phyloP scores from a whole-genome alignment of 208 protist species.

The Phytomonas serpens region DNA sequence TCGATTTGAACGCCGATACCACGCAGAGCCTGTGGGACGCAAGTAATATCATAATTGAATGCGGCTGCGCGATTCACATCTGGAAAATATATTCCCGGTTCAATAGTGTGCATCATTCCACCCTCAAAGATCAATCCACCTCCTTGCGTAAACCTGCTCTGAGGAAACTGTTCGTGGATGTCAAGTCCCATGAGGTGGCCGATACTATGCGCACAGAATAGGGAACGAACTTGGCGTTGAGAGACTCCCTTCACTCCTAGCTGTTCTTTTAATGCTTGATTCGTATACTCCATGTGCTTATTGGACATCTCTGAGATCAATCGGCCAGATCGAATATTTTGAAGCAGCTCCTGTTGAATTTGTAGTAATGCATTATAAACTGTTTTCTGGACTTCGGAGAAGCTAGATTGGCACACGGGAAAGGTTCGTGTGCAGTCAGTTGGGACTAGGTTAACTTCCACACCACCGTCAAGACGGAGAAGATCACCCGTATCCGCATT shows the following conservation, averaged over 20 bases:
- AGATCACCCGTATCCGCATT: slow-evolving; percentile 9
- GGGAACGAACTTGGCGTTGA: slow-evolving; percentile 17
- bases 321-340: slow-evolving; percentile 17
- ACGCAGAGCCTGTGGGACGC: slow-evolving; percentile 15
- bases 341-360: slow-evolving; percentile 33
- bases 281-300: slow-evolving; percentile 26
- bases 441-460: slow-evolving; percentile 35
- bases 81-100: slow-evolving; percentile 57
- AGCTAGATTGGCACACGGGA: slow-evolving; percentile 15
- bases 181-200: slow-evolving; percentile 56
- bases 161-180: slow-evolving; percentile 30
- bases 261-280: slow-evolving; percentile 10
- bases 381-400: slow-evolving; percentile 9
- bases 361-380: slow-evolving; percentile 31
- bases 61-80: slow-evolving; percentile 8
- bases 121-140: slow-evolving; percentile 17
- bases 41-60: slow-evolving; percentile 11
- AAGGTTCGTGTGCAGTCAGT: slow-evolving; percentile 67
- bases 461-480: slow-evolving; percentile 43
- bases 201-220: slow-evolving; percentile 49
- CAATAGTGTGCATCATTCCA: slow-evolving; percentile 62
- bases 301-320: slow-evolving; percentile 18
- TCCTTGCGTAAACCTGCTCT: not conserved
- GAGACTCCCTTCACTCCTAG: not conserved
- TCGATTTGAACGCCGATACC: slow-evolving; percentile 46